A percentile compares a stretch with the other conserved stretches of the same genome.
phyloP scores from a whole-genome alignment of 805 yeast genomes.

The Lachancea sp. region DNA sequence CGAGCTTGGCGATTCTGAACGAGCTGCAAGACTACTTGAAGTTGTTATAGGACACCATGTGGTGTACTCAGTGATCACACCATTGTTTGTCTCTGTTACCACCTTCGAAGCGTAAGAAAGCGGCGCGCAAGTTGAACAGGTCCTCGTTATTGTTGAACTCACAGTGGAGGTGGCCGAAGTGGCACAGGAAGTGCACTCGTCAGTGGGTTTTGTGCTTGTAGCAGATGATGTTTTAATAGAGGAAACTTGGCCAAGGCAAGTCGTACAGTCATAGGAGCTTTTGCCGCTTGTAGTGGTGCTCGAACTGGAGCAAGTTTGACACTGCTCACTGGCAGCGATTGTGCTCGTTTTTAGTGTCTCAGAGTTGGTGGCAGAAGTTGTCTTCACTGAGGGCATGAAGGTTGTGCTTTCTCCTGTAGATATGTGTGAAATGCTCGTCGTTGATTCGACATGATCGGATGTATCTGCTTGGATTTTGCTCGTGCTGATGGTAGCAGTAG shows the following conservation, averaged over 20 bases:
- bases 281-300: background rate
- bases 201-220: background rate
- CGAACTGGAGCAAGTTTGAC: too few species aligned
- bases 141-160: background rate
- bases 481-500: too few species aligned
- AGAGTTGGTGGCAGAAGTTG: too few species aligned
- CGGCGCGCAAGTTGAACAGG: constrained; percentile 3
- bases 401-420: background rate
- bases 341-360: too few species aligned
- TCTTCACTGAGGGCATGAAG: background rate
- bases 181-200: background rate
- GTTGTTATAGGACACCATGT: constrained; percentile 15
- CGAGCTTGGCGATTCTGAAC: constrained; percentile 8
- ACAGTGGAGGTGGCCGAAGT: background rate
- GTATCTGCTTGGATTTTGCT: too few species aligned
- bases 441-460: background rate
- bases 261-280: background rate
- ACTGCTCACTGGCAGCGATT: too few species aligned
- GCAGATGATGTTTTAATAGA: background rate
- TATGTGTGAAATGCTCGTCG: background rate
- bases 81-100: constrained; percentile 18
- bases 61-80: constrained; percentile 25
- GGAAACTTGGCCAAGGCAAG: background rate
- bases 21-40: constrained; percentile 16
- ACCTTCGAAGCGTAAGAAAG: constrained; percentile 8